Evolutionary conservation across 305 asterid genomes (phyloP).

Genomic region (Fraxinus dipetala): DNA sequence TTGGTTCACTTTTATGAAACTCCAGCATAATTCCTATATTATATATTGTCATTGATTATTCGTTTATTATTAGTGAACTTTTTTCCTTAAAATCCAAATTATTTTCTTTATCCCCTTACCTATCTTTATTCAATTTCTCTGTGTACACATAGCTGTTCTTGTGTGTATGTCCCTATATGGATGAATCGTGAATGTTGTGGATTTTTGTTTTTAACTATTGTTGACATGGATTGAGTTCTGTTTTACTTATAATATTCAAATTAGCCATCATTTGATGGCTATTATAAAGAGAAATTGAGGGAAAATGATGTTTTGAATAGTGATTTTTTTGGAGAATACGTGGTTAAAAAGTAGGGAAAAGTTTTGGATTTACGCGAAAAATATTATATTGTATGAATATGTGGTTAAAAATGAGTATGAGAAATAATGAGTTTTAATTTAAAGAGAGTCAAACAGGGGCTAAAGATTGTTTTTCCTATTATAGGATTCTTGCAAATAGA

Average conservation of each 20-base stretch:
- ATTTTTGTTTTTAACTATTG: background rate
- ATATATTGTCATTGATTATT: background rate
- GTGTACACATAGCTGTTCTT: background rate
- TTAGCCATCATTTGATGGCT: background rate
- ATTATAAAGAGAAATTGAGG: background rate
- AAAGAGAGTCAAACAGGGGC: background rate
- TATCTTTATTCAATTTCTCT: background rate
- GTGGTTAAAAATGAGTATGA: too few species aligned
- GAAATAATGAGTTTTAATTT: background rate
- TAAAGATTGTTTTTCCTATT: slow-evolving; percentile 13
- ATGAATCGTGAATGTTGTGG: background rate
- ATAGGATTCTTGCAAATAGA: slow-evolving; percentile 91
- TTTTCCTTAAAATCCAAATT: background rate
- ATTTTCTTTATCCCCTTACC: background rate
- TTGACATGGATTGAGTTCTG: background rate
- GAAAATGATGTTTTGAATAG: background rate
- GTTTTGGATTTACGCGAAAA: background rate
- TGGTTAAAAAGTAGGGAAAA: background rate
- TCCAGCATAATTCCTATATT: background rate
- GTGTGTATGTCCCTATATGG: background rate
- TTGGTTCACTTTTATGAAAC: slow-evolving; percentile 1
- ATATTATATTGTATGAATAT: background rate
- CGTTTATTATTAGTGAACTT: background rate
- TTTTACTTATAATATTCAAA: slow-evolving; percentile 7
- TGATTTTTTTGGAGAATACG: background rate